phyloP scores from a whole-genome alignment of 306 rosid species.

The Glycyrrhiza uralensis region DNA sequence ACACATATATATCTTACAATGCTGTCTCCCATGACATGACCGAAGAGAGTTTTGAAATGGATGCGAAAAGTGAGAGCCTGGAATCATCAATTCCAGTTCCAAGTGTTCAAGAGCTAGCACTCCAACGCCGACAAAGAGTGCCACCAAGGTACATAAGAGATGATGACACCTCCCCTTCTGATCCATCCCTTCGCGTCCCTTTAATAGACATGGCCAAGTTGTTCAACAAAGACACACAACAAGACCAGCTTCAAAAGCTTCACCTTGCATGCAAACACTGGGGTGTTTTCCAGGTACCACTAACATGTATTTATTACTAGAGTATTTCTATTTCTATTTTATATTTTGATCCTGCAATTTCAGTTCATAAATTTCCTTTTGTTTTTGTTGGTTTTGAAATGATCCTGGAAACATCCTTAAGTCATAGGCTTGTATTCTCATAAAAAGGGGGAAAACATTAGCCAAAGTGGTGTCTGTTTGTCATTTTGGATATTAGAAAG shows the following conservation, averaged over 20 bases:
- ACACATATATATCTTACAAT: no score
- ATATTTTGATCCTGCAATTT: no score
- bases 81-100: conserved; percentile 43
- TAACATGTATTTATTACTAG: no score
- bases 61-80: conserved; percentile 4
- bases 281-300: conserved; percentile 49
- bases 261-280: conserved; percentile 41
- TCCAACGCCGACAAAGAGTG: conserved; percentile 19
- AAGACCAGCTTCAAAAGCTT: conserved; percentile 38
- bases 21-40: no score
- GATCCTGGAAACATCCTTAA: no score
- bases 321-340: not conserved
- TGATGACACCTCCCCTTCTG: conserved; percentile 22
- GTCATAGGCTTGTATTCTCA: not conserved
- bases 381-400: no score
- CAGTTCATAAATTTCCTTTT: no score
- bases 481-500: not conserved
- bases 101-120: conserved; percentile 45
- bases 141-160: conserved; percentile 43
- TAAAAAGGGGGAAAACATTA: not conserved
- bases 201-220: conserved; percentile 38
- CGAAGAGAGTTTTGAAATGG: conserved; percentile 5
- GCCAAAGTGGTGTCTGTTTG: not conserved
- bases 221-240: conserved; percentile 28
- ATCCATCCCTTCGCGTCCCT: conserved; percentile 36